Evolutionary conservation across 2,329 filamentous ascomycete species (phyloP), one percentile per base, ranked within the genome.

Genomic region (Madurella fahalii): DNA sequence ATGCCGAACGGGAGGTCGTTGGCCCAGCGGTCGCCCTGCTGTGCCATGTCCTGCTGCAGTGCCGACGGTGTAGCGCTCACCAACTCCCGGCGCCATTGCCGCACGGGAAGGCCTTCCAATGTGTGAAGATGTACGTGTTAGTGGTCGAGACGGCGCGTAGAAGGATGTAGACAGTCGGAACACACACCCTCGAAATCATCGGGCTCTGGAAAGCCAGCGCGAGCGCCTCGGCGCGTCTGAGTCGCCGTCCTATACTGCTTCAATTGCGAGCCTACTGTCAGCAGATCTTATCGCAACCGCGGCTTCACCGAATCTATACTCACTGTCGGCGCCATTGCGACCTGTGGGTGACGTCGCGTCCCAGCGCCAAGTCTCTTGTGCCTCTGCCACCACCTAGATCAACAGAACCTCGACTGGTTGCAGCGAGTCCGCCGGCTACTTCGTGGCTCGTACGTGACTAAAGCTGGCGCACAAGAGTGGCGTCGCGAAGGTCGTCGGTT

Each of bases 61-160:
- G 82, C 82, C 50, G 82, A 82, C 50, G 89, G 85, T 61, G 83
- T 84, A 66, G 93, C 75, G 41, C 75, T 86, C 53, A 90, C 80
- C 72, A 76, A 77, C 55, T 87, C 84, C 60, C 88, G 84, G 53
- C 89, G 85, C 87, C 91, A 97, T 80, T 95, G 90, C 66, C 91
- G 87, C 54, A 96, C 87, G 15, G 93, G 93, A 11, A 96, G 80
- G 56, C 91, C 90, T 56, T 40, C 78, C 82, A 76, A 34, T 47
- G 83, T n/a, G 79, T 25, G 9, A 25, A 48, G 37, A 46, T 11
- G 15, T 13, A 37, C 34, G 31, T 7, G 30, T 39, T 32, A 31
- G 42, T 25, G 25, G 25, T 7, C 17, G 40, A 45, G 40, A 12
- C 18, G 5, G 12, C 37, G 31, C 2, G 17, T 0, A 4, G 16